These are phyloP conservation scores for Trichosporon inkin DNA, from an alignment of 1,284 basidiomycete genomes.

Conservation along the genomic window DNA sequence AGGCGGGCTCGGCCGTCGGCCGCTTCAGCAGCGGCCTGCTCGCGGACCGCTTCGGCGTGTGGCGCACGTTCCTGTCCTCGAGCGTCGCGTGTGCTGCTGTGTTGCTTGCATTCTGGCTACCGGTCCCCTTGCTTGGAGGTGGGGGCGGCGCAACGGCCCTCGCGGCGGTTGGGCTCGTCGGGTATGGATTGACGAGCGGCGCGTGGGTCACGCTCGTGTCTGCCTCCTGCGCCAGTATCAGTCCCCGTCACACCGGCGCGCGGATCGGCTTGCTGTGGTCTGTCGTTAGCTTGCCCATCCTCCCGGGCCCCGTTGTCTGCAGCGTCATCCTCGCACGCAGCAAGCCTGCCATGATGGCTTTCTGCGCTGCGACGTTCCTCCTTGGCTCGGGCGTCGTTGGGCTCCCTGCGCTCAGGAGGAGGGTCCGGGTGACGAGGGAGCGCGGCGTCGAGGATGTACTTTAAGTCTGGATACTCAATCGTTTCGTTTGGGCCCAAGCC, in stretches of 20 bases:
- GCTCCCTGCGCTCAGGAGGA: neutral
- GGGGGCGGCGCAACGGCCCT: slow-evolving; percentile 26
- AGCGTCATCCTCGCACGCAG: slow-evolving; percentile 27
- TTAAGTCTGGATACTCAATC: too few species aligned
- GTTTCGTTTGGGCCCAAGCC: too few species aligned
- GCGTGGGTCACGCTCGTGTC: slow-evolving; percentile 44
- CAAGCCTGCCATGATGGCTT: slow-evolving; percentile 14
- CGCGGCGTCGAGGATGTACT: neutral
- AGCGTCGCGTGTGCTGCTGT: slow-evolving; percentile 17
- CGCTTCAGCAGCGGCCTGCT: slow-evolving; percentile 24
- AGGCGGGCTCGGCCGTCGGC: slow-evolving; percentile 28
- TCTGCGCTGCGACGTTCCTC: slow-evolving; percentile 33
- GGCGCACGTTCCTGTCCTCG: slow-evolving; percentile 22
- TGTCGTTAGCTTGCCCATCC: slow-evolving; percentile 29
- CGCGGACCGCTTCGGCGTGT: slow-evolving; percentile 27
- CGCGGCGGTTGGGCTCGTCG: slow-evolving; percentile 31
- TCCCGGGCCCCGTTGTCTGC: slow-evolving; percentile 42
- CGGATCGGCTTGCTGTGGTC: slow-evolving; percentile 46
- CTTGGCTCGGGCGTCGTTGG: slow-evolving; percentile 26
- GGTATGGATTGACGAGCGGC: slow-evolving; percentile 38
- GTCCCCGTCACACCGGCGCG: slow-evolving; percentile 41
- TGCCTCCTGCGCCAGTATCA: slow-evolving; percentile 38
- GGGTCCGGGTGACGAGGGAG: neutral
- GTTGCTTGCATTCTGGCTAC: slow-evolving; percentile 28
- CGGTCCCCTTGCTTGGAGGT: slow-evolving; percentile 3